A percentile compares a stretch with the other conserved stretches of the same genome.
Evolutionary conservation across 352 stramenopile species (phyloP).

Genomic region (Phytophthora fragariae): DNA sequence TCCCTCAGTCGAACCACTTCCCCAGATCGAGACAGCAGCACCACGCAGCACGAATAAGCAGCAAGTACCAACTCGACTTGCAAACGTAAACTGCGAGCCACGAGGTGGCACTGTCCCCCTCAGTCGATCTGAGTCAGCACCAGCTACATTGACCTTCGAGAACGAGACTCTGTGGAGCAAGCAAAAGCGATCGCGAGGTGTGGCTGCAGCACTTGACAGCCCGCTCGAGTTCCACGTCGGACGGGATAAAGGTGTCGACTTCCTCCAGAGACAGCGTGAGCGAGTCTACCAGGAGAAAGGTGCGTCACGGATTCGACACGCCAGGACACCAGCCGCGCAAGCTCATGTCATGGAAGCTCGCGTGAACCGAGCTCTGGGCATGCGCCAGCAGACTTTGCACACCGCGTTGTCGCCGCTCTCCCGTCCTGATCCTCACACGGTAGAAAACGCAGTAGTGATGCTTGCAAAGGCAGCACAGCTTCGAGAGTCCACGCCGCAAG

Average conservation of each 20-base stretch:
- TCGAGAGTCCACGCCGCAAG: slow-evolving; percentile 32
- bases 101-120: neutral
- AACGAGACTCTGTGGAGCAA: slow-evolving; percentile 33
- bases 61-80: neutral
- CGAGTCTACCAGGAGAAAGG: slow-evolving; percentile 36
- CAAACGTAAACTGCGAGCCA: neutral
- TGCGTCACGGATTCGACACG: slow-evolving; percentile 52
- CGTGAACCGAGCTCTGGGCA: slow-evolving; percentile 52
- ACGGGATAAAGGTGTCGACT: slow-evolving; percentile 52
- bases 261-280: slow-evolving; percentile 63
- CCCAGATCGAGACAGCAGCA: slow-evolving; percentile 15
- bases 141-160: slow-evolving; percentile 37
- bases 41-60: neutral
- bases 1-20: slow-evolving; percentile 12
- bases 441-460: slow-evolving; percentile 43
- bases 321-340: slow-evolving; percentile 47
- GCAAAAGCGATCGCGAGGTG: slow-evolving; percentile 52
- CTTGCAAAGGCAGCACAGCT: slow-evolving; percentile 40
- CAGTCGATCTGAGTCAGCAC: slow-evolving; percentile 60
- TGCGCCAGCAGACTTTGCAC: slow-evolving; percentile 21
- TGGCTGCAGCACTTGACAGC: slow-evolving; percentile 46
- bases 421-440: slow-evolving; percentile 45
- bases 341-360: slow-evolving; percentile 52
- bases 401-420: slow-evolving; percentile 40
- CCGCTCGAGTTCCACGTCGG: slow-evolving; percentile 42